Evolutionary conservation across 1,139 yeast genomes (phyloP), one percentile per base, ranked within the genome.

Genomic region (Yamadazyma songkhlaensis): DNA sequence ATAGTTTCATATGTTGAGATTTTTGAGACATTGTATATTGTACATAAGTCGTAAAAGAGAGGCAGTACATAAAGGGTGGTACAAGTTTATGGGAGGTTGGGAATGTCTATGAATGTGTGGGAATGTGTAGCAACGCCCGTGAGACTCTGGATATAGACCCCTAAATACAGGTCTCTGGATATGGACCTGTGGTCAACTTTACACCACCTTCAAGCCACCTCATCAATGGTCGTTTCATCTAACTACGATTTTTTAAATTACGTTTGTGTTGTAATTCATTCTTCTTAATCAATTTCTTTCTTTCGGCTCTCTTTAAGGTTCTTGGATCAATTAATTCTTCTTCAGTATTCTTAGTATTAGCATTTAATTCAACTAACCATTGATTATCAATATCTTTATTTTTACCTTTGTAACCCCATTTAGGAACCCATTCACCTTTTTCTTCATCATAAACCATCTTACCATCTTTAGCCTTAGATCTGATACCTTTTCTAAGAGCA

Each of bases 341-440:
- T 25, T 67, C 74, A 11, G 84, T 78, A 39, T 79, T 79, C 54
- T 77, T 76, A 28, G 71, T 79, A 50, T 81, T 74, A 41, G 86
- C 95, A 42, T 88, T 87, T 44, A 92, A 84, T 64, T 94, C 99
- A 40, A 92, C 97, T 59, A 89, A 74, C 98, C 98, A 92, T 64
- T 92, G 97, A 57, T 76, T 70, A 56, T 92, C 97, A 51, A 82
- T 58, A 41, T 81, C 79, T 67, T 92, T 92, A 65, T 92, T 92
- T 62, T 79, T 79, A 55, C 98, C 98, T 50, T 85, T 83, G 69
- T 84, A 92, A 43, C 99, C 99, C 98, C 98, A 94, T 64, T 89
- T 90, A 52, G 95, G 94, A 43, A 84, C 96, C 98, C 98, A 94
- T 63, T 89, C 90, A 36, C 92, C 92, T 22, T 77, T 67, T 32